A percentile compares a stretch with the other conserved stretches of the same genome.
These are phyloP conservation scores for Anthracocystis walkeri DNA, from an alignment of 1,284 basidiomycete genomes.

Conservation along the genomic window DNA sequence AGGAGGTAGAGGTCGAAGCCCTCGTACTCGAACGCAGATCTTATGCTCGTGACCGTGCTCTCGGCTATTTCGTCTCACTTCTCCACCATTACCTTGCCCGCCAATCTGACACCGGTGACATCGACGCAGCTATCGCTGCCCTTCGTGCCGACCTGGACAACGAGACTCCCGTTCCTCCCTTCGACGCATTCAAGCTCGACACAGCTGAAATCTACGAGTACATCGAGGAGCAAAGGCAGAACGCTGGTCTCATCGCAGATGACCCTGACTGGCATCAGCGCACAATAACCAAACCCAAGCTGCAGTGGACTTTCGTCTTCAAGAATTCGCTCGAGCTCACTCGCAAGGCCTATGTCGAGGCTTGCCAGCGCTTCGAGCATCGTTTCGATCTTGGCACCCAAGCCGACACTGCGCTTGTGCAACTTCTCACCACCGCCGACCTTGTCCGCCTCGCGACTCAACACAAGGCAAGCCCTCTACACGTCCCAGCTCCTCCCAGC, in stretches of 20 bases:
- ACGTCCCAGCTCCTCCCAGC: conserved; percentile 13
- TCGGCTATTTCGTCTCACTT: conserved; percentile 37
- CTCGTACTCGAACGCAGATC: conserved; percentile 36
- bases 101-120: not conserved
- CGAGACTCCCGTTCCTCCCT: not conserved
- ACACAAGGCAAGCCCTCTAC: conserved; percentile 14
- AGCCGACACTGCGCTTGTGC: conserved; percentile 23
- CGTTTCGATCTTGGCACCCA: conserved; percentile 15
- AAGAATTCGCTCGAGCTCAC: conserved; percentile 23
- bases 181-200: conserved; percentile 22
- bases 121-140: conserved; percentile 12
- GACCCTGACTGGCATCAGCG: conserved; percentile 30
- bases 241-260: conserved; percentile 22
- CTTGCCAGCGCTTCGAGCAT: conserved; percentile 28
- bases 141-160: conserved; percentile 18
- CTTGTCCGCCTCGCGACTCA: conserved; percentile 10
- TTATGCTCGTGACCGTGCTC: conserved; percentile 29
- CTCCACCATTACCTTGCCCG: conserved; percentile 21
- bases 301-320: conserved; percentile 35
- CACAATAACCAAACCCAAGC: not conserved
- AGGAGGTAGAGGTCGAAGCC: conserved; percentile 40
- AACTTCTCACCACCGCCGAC: conserved; percentile 6
- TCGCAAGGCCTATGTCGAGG: conserved; percentile 25
- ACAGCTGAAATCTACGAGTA: conserved; percentile 32
- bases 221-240: conserved; percentile 31